Evolutionary conservation across 495 filamentous ascomycete species (phyloP), one percentile per base, ranked within the genome.

Genomic region (Acidomyces sp.): DNA sequence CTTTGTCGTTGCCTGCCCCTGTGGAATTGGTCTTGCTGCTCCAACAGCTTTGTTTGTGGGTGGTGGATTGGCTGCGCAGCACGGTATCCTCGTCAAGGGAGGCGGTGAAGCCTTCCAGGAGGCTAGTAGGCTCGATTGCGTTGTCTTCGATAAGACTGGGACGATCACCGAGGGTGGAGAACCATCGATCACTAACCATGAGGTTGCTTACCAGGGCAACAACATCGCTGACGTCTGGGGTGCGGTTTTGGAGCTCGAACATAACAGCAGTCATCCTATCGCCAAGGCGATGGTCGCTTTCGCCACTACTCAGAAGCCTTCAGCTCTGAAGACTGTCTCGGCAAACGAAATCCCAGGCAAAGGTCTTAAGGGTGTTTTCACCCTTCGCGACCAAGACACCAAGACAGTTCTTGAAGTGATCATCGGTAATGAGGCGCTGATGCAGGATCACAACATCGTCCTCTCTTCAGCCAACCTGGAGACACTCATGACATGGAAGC

Each of bases 111-210:
- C 90, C 1, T 95, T 96, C 52, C 83, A 96, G 59, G 86, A 92
- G 62, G 86, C 90, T 9, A 92, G 85, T 47, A 68, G 68, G 3
- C 68, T 95, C 5, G 82, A 92, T 55, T 78, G 77, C 39, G 75
- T 95, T 16, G 85, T 95, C 11, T 95, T 96, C 51, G 88, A 96
- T 64, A 96, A 96, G 65, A 96, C 88, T 0, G 88, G 88, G 0
- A 96, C 88, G 1, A 62, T 96, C 34, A 96, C 88, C 0, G 64
- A 82, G 50, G 88, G 88, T 25, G 84, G 82, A 24, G 78, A 85
- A 39, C 75, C 87, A 0, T 77, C 62, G 6, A 78, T 96, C 18
- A 82, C 84, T 0, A 80, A 92, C 32, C n/a, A n/a, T n/a, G n/a
- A n/a, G n/a, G n/a, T n/a, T n/a, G n/a, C n/a, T n/a, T 71, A 78